phyloP scores from a whole-genome alignment of 2,329 filamentous ascomycete genomes.

The Tolypocladium endophyticum region DNA sequence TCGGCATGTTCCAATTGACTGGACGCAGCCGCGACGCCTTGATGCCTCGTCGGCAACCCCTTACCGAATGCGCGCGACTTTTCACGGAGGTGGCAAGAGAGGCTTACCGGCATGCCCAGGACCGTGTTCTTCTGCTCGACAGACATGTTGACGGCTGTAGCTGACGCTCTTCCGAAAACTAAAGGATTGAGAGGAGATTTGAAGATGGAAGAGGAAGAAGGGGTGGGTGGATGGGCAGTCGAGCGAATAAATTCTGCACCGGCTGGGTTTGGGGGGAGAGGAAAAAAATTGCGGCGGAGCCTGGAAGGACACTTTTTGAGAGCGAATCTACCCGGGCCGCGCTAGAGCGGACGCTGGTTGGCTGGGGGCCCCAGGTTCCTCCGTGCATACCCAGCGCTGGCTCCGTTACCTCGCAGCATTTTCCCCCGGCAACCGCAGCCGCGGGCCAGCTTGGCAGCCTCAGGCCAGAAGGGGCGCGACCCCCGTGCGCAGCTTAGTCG shows the following conservation, averaged over 20 bases:
- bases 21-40: constrained; percentile 1
- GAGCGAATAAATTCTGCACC: constrained; percentile 34
- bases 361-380: constrained; percentile 3
- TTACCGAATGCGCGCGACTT: constrained; percentile 17
- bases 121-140: constrained; percentile 45
- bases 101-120: constrained; percentile 58
- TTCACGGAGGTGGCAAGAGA: constrained; percentile 10
- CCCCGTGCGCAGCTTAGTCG: neutral
- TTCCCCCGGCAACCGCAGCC: constrained; percentile 21
- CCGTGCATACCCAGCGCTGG: neutral
- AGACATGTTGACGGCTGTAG: constrained; percentile 41
- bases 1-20: constrained; percentile 10
- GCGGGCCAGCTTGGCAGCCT: constrained; percentile 16
- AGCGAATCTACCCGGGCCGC: constrained; percentile 42
- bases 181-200: constrained; percentile 55
- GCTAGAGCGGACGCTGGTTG: constrained; percentile 13
- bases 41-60: constrained; percentile 5
- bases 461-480: constrained; percentile 13
- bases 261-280: constrained; percentile 29
- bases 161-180: constrained; percentile 27
- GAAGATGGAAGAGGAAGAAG: constrained; percentile 32
- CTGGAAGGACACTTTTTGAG: constrained; percentile 33
- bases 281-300: constrained; percentile 43
- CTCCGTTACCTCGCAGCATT: neutral
- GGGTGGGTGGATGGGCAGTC: constrained; percentile 24